These are phyloP conservation scores for Eimeria sp. DNA, from an alignment of 169 alveolate genomes.

Conservation along the genomic window DNA sequence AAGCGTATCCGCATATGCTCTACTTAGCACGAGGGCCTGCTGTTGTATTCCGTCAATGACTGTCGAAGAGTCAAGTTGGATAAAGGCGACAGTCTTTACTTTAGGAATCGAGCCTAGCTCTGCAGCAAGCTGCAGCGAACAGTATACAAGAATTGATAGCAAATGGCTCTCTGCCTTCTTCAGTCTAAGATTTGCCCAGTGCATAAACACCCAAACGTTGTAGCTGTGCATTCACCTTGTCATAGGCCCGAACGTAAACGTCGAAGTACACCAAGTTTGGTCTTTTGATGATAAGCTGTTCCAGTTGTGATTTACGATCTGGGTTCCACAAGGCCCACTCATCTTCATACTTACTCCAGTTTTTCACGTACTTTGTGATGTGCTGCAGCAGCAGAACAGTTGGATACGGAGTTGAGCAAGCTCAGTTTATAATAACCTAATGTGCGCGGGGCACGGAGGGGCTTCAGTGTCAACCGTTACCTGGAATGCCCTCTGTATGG, in stretches of 20 bases:
- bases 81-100: conserved; percentile 85
- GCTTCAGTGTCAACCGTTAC: conserved; percentile 42
- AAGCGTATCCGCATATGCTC: conserved; percentile 85
- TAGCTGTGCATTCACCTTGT: conserved; percentile 55
- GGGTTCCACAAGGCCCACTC: conserved; percentile 88
- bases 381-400: conserved; percentile 56
- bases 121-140: conserved; percentile 76
- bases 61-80: conserved; percentile 87
- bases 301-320: conserved; percentile 85
- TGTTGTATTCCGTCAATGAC: conserved; percentile 85
- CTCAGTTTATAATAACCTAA: not conserved
- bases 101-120: conserved; percentile 73
- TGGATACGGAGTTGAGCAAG: not conserved
- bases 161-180: not conserved
- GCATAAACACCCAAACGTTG: not conserved
- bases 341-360: conserved; percentile 88
- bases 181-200: not conserved
- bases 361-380: conserved; percentile 84
- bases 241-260: conserved; percentile 83
- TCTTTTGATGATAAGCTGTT: conserved; percentile 82
- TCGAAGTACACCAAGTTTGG: conserved; percentile 86
- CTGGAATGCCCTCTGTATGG: conserved; percentile 87
- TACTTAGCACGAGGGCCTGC: conserved; percentile 87
- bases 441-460: not conserved
- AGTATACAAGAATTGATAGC: not conserved